Conservation (phyloP, 1,284 basidiomycete species). For the Cryptococcus depauperatus region DNA sequence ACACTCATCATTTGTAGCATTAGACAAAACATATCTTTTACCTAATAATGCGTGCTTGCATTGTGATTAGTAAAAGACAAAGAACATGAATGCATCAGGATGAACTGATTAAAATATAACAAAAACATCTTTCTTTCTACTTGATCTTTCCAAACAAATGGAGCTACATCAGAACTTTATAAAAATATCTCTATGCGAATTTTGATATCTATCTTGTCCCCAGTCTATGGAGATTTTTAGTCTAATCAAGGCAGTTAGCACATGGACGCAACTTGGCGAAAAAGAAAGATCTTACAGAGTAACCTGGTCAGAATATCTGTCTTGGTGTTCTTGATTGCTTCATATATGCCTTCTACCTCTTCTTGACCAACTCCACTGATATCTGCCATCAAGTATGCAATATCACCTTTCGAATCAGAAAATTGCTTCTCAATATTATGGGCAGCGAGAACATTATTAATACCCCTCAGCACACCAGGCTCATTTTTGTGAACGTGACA, state of each 20-base stretch:
- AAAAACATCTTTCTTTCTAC: too few relatives aligned
- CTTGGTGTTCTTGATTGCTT: conserved; percentile 69
- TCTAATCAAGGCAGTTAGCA: too few relatives aligned
- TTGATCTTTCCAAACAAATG: conserved; percentile 2
- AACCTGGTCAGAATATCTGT: conserved; percentile 83
- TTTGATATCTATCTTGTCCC: not conserved
- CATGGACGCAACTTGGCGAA: not conserved
- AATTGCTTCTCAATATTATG: conserved; percentile 99
- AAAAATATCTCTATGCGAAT: not conserved
- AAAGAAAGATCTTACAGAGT: conserved; percentile 47
- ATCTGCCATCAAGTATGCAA: conserved; percentile 81
- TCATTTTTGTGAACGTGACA: conserved; percentile 97
- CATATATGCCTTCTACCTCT: conserved; percentile 75
- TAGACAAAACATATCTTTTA: too few relatives aligned
- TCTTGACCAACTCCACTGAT: conserved; percentile 79
- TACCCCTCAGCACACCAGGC: conserved; percentile 89
- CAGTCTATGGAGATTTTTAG: not conserved
- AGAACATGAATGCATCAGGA: conserved; percentile 16
- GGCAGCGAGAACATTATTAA: conserved; percentile 84
- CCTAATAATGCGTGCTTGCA: too few relatives aligned
- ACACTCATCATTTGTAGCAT: too few relatives aligned
- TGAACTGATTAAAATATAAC: conserved; percentile 10
- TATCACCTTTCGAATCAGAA: conserved; percentile 89
- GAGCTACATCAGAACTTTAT: conserved; percentile 6
- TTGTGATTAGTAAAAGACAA: too few relatives aligned